phyloP scores from a whole-genome alignment of 768 basidiomycete genomes.

The Ramaria sp. region DNA sequence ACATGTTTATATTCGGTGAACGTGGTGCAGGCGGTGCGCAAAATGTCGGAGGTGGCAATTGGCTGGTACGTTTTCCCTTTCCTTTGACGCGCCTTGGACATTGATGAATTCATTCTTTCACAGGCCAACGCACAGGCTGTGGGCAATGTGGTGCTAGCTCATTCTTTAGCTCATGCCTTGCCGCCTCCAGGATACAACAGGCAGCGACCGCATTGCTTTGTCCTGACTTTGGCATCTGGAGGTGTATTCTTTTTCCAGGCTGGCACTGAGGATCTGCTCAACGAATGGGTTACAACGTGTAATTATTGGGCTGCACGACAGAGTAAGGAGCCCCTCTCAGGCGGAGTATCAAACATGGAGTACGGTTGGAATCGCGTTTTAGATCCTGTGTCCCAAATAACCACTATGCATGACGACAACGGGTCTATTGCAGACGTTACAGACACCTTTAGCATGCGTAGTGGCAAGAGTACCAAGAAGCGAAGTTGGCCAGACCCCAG shows the following conservation, averaged over 20 bases:
- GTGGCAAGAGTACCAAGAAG: constrained; percentile 59
- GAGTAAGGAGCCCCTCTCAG: constrained; percentile 89
- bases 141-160: constrained; percentile 75
- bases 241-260: constrained; percentile 98
- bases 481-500: constrained; percentile 63
- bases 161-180: constrained; percentile 78
- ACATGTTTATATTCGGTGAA: constrained; percentile 92
- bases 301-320: constrained; percentile 98
- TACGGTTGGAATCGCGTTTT: constrained; percentile 90
- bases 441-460: constrained; percentile 65
- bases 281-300: constrained; percentile 98
- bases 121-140: constrained; percentile 82
- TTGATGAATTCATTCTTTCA: not conserved
- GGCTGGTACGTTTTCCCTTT: constrained; percentile 68
- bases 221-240: constrained; percentile 77
- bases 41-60: constrained; percentile 81
- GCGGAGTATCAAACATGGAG: constrained; percentile 98
- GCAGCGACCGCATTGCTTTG: constrained; percentile 91
- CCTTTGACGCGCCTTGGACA: constrained; percentile 7
- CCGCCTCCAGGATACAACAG: constrained; percentile 89
- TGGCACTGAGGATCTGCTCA: constrained; percentile 96
- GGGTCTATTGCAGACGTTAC: constrained; percentile 37
- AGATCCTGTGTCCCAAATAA: constrained; percentile 29
- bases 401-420: constrained; percentile 34
- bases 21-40: constrained; percentile 47